These are phyloP conservation scores for Eutrema salsugineum DNA, from an alignment of 441 rosid species.

Conservation along the genomic window DNA sequence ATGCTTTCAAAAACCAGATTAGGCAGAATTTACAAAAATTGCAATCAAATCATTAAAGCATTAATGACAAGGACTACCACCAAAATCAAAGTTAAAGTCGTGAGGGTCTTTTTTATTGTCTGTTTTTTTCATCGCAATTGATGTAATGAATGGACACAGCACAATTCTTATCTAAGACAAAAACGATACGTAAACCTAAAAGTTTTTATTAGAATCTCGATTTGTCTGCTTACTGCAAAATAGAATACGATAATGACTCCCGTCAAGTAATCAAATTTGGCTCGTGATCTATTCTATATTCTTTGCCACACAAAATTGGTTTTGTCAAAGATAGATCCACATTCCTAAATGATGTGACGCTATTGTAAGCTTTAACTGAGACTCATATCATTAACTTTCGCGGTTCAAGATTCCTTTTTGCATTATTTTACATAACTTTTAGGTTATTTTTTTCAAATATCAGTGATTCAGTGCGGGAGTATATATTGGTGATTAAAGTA, in stretches of 20 bases:
- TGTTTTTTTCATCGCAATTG: not conserved
- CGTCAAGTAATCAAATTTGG: not conserved
- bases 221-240: not conserved
- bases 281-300: not conserved
- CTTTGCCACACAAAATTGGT: not conserved
- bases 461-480: not conserved
- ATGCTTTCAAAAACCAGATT: not conserved
- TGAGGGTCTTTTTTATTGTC: constrained; percentile 21
- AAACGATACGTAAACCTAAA: not conserved
- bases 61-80: constrained; percentile 27
- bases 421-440: not conserved
- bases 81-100: constrained; percentile 11
- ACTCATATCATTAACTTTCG: not conserved
- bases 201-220: not conserved
- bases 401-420: not conserved
- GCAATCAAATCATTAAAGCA: constrained; percentile 11
- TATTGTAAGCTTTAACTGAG: not conserved
- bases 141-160: constrained; percentile 7
- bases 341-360: constrained; percentile 21
- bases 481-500: not conserved
- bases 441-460: not conserved
- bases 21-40: not conserved
- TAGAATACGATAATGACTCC: constrained; percentile 18
- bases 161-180: not conserved
- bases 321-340: constrained; percentile 21